Conservation (phyloP, 495 filamentous ascomycete species). For the Mytilinidion resinicola region DNA sequence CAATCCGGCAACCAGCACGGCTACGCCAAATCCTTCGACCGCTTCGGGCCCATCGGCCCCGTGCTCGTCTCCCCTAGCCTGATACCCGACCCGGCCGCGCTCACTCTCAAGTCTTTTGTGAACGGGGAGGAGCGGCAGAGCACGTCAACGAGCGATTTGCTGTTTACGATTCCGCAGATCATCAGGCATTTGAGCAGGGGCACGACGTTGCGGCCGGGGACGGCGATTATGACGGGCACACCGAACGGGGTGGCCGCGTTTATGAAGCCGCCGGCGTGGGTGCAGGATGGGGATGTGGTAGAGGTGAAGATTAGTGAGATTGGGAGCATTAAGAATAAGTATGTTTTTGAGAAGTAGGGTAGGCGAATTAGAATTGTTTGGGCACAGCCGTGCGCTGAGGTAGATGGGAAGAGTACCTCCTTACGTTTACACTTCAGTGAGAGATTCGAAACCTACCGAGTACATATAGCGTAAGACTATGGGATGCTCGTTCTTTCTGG, state of each 20-base stretch:
- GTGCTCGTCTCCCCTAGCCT: conserved; percentile 30
- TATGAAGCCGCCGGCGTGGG: conserved; percentile 29
- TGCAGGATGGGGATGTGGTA: conserved; percentile 40
- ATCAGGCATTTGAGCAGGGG: conserved; percentile 34
- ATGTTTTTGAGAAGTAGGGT: conserved; percentile 29
- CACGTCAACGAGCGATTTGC: conserved; percentile 34
- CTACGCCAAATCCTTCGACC: conserved; percentile 45
- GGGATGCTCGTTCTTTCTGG: no score
- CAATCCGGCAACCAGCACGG: conserved; percentile 38
- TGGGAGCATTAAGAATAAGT: conserved; percentile 34
- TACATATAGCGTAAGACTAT: no score
- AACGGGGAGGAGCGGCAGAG: conserved; percentile 40
- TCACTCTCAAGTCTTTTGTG: conserved; percentile 33
- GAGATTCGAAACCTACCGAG: no score
- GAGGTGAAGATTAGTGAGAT: conserved; percentile 34
- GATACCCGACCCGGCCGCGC: conserved; percentile 27
- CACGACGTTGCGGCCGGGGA: conserved; percentile 35
- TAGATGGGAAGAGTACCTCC: no score
- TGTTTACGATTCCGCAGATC: conserved; percentile 30
- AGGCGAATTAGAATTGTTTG: background rate
- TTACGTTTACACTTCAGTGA: no score
- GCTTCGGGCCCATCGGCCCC: conserved; percentile 44
- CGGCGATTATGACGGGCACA: conserved; percentile 40
- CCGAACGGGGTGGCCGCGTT: conserved; percentile 40
- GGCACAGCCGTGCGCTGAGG: no score